Evolutionary conservation across 1,284 basidiomycete species (phyloP).

Genomic region (Trichosporon sp.): DNA sequence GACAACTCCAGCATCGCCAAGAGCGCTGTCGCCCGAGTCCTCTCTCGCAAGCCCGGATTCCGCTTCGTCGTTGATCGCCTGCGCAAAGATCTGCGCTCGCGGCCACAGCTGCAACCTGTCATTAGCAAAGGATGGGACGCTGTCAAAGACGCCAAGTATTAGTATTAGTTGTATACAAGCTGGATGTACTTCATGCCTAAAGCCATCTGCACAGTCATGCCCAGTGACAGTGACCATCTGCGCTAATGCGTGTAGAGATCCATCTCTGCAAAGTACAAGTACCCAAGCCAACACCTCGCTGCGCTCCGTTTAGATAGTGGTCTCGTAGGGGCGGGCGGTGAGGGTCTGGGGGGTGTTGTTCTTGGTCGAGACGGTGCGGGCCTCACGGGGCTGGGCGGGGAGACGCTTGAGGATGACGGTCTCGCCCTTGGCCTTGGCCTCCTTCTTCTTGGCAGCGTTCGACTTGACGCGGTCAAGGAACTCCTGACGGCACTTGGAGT

Average conservation of each 20-base stretch:
- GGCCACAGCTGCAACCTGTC: not conserved
- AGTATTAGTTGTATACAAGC: not conserved
- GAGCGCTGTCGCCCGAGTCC: conserved; percentile 64
- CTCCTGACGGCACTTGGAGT: conserved; percentile 98
- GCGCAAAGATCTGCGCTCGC: conserved; percentile 12
- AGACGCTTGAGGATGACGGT: conserved; percentile 79
- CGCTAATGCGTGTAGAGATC: conserved; percentile 21
- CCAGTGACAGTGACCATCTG: no score
- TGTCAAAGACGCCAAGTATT: conserved; percentile 28
- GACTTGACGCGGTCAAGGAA: conserved; percentile 94
- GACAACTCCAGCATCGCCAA: conserved; percentile 66
- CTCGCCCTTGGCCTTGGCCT: conserved; percentile 87
- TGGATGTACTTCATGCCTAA: no score
- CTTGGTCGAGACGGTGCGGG: conserved; percentile 65
- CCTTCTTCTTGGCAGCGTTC: conserved; percentile 79
- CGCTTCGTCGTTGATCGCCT: conserved; percentile 23
- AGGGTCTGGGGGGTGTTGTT: conserved; percentile 55
- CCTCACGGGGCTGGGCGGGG: conserved; percentile 75
- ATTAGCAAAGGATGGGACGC: conserved; percentile 20
- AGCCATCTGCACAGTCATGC: no score
- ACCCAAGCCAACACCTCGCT: conserved; percentile 15
- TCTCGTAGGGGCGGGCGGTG: conserved; percentile 60
- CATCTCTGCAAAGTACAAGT: conserved; percentile 46
- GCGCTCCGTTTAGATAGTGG: conserved; percentile 43
- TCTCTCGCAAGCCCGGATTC: conserved; percentile 53